Percentiles rank a stretch among this genome's conserved stretches.
Conservation (phyloP, 257 asterid species). For the Solanum virginianum region DNA sequence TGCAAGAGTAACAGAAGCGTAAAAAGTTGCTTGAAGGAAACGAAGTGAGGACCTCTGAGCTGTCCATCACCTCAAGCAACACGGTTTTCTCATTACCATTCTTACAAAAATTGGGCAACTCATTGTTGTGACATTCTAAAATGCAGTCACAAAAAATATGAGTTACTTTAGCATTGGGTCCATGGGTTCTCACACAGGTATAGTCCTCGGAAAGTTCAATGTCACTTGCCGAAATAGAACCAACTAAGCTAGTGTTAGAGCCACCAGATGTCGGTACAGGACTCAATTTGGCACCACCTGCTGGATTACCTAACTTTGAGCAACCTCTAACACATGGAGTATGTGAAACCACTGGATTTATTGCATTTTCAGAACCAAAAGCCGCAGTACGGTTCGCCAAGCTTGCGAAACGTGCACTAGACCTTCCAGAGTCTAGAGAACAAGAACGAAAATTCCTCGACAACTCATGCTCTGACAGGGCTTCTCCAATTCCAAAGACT, state of each 20-base stretch:
- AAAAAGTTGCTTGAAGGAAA: slow-evolving; percentile 50
- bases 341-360: slow-evolving; percentile 8
- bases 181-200: slow-evolving; percentile 77
- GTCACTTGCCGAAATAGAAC: slow-evolving; percentile 50
- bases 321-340: slow-evolving; percentile 3
- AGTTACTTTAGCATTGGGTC: slow-evolving; percentile 81
- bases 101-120: slow-evolving; percentile 21
- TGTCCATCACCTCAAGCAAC: slow-evolving; percentile 11
- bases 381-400: slow-evolving; percentile 30
- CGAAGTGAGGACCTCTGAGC: slow-evolving; percentile 10
- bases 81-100: slow-evolving; percentile 11
- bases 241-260: slow-evolving; percentile 16
- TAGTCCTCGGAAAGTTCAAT: slow-evolving; percentile 91
- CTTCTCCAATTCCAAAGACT: slow-evolving; percentile 58
- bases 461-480: slow-evolving; percentile 12
- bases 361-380: slow-evolving; percentile 19
- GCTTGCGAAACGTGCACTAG: slow-evolving; percentile 19
- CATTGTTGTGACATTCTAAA: slow-evolving; percentile 55
- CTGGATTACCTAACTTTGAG: slow-evolving; percentile 14
- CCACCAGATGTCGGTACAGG: slow-evolving; percentile 8
- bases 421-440: slow-evolving; percentile 60
- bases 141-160: slow-evolving; percentile 87
- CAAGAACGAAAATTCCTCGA: slow-evolving; percentile 30
- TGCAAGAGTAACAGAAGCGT: slow-evolving; percentile 64
- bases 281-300: slow-evolving; percentile 12